Evolutionary conservation across 257 asterid species (phyloP), one percentile per base, ranked within the genome.

Genomic region (Perilla frutescens): DNA sequence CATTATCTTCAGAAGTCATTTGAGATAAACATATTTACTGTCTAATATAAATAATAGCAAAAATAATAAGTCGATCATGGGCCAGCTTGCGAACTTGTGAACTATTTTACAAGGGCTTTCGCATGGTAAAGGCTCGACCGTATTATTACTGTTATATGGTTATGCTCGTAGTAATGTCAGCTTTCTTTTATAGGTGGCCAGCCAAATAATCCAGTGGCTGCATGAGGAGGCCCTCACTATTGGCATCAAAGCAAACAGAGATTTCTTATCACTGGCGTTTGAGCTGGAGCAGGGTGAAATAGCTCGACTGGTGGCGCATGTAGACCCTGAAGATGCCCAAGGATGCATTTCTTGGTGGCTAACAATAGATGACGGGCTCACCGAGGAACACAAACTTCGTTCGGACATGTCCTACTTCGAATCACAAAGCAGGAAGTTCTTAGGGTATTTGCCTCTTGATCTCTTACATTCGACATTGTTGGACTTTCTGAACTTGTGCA

Each of bases 331-430:
- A 41, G 90, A 90, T 78, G 36, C 84, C 54, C 76, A 83, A 73
- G 96, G 97, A n/a, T 95, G 97, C 89, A 88, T 95, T 72, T 87
- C 98, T 5, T 95, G 99, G 98, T 95, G 98, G 98, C 80, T 95
- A 72, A 87, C 81, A 15, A 64, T 90, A 65, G 90, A 88, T 7
- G 84, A 90, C 47, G 96, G 91, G 43, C 77, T 79, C 61, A 76
- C 81, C 0, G 91, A 81, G 64, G 93, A 90, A 58, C 81, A 74
- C 82, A 87, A 86, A 41, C 76, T 87, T 75, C 83, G 55, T 26
- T 76, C 84, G 36, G 88, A 88, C 65, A 68, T 79, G 62, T 45
- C 84, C 43, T 67, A 70, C 48, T 73, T 79, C 26, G 97, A 84
- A 75, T 83, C 93, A 0, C 92, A 86, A 29, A 84, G 86, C 63